phyloP scores from a whole-genome alignment of 805 yeast species.

The Kuraishia capsulata region DNA sequence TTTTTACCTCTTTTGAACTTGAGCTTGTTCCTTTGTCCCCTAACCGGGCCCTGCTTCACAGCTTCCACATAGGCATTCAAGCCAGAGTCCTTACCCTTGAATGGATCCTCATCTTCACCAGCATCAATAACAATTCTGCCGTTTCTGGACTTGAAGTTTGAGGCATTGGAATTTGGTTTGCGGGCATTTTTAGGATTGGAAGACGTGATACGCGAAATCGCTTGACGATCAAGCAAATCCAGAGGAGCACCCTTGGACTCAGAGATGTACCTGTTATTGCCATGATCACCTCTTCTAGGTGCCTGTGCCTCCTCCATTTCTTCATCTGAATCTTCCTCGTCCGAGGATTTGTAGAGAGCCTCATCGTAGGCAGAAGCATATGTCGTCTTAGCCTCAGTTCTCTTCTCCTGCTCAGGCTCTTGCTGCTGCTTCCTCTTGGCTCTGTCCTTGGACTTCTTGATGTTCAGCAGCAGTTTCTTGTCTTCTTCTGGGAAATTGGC shows the following conservation, averaged over 20 bases:
- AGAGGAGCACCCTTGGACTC: slow-evolving; percentile 71
- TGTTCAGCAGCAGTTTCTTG: slow-evolving; percentile 70
- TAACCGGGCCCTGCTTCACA: slow-evolving; percentile 82
- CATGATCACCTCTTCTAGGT: slow-evolving; percentile 14
- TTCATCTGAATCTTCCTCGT: slow-evolving; percentile 43
- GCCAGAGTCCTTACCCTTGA: slow-evolving; percentile 43
- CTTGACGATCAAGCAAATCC: slow-evolving; percentile 77
- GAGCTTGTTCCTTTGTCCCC: slow-evolving; percentile 88
- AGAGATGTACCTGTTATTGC: slow-evolving; percentile 57
- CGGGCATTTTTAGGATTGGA: slow-evolving; percentile 63
- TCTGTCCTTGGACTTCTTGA: slow-evolving; percentile 78
- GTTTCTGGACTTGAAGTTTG: slow-evolving; percentile 36
- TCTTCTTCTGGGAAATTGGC: slow-evolving; percentile 86
- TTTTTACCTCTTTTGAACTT: slow-evolving; percentile 67
- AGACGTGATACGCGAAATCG: slow-evolving; percentile 83
- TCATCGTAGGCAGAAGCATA: slow-evolving; percentile 87
- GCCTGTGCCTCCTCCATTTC: slow-evolving; percentile 20
- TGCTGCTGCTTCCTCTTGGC: slow-evolving; percentile 62
- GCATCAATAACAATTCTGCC: slow-evolving; percentile 68
- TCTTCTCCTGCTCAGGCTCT: slow-evolving; percentile 21
- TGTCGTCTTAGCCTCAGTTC: not conserved
- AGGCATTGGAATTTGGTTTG: slow-evolving; percentile 30
- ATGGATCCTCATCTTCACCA: slow-evolving; percentile 37
- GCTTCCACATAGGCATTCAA: slow-evolving; percentile 93
- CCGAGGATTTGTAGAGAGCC: slow-evolving; percentile 74